A percentile compares a stretch with the other conserved stretches of the same genome.
Conservation (phyloP, 1,284 basidiomycete species). For the Ceratobasidium sp. region DNA sequence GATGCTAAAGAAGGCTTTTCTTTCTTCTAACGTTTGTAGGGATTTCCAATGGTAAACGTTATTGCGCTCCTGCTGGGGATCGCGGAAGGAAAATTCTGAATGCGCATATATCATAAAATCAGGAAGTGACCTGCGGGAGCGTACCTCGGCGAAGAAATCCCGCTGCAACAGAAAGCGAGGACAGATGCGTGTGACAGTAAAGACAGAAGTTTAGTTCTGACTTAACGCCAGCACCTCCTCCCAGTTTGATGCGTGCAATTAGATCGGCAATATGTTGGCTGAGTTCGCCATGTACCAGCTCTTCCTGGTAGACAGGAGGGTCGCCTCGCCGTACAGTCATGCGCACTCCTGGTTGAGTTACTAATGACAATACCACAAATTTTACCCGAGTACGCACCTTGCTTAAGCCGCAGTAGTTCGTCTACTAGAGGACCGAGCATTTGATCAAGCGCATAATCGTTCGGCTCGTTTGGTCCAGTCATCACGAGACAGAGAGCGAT, state of each 20-base stretch:
- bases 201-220: slow-evolving; percentile 30
- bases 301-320: neutral
- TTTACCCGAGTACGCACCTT: neutral
- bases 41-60: slow-evolving; percentile 25
- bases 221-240: slow-evolving; percentile 16
- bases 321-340: slow-evolving; percentile 5
- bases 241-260: slow-evolving; percentile 34
- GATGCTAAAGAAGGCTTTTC: neutral
- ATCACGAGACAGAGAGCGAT: slow-evolving; percentile 13
- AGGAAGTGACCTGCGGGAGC: neutral
- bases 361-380: too few relatives aligned
- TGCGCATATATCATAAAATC: neutral
- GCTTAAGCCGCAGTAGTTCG: slow-evolving; percentile 22
- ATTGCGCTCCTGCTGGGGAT: slow-evolving; percentile 14
- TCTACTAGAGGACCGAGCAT: slow-evolving; percentile 23
- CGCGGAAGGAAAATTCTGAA: neutral
- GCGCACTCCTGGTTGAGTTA: neutral
- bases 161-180: neutral
- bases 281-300: neutral
- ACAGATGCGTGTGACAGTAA: neutral
- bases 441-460: slow-evolving; percentile 17
- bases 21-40: neutral
- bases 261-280: slow-evolving; percentile 23
- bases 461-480: slow-evolving; percentile 32
- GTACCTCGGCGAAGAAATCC: slow-evolving; percentile 5